These are phyloP conservation scores for Paramecium sexaurelia DNA, from an alignment of 73 alveolate genomes.

Conservation along the genomic window DNA sequence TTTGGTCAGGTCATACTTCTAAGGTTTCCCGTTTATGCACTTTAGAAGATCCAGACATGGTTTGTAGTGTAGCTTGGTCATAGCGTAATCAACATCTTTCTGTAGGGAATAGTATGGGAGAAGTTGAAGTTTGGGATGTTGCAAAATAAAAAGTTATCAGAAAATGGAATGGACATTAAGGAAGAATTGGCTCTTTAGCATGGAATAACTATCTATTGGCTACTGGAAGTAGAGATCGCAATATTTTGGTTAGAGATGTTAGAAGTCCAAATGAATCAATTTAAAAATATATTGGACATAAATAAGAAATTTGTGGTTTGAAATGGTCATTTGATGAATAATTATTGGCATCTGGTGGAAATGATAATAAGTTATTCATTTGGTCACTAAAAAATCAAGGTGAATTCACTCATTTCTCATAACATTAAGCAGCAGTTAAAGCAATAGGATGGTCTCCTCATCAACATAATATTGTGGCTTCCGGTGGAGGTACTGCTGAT, in stretches of 20 bases:
- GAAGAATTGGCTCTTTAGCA: conserved; percentile 94
- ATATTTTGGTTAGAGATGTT: conserved; percentile 91
- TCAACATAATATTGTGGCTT: conserved; percentile 86
- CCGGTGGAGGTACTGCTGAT: conserved; percentile 99
- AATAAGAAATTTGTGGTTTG: conserved; percentile 77
- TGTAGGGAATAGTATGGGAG: conserved; percentile 82
- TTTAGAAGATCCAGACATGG: conserved; percentile 73
- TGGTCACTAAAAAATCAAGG: conserved; percentile 67
- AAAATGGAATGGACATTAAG: conserved; percentile 81
- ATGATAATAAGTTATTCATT: conserved; percentile 63
- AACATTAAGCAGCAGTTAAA: conserved; percentile 96
- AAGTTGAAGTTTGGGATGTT: conserved; percentile 78
- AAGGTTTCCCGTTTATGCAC: conserved; percentile 57
- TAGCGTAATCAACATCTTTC: conserved; percentile 72
- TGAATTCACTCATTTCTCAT: conserved; percentile 60
- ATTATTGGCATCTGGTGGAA: conserved; percentile 69
- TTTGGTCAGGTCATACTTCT: conserved; percentile 74
- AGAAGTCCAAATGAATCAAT: conserved; percentile 75
- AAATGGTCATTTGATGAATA: conserved; percentile 70
- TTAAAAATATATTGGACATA: conserved; percentile 78
- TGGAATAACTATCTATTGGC: conserved; percentile 87
- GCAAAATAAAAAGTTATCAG: conserved; percentile 72
- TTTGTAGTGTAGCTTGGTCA: conserved; percentile 85
- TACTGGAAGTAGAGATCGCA: conserved; percentile 93
- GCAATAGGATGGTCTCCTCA: conserved; percentile 98